Conservation (phyloP, 352 stramenopile species). For the Phytophthora podocarpi region DNA sequence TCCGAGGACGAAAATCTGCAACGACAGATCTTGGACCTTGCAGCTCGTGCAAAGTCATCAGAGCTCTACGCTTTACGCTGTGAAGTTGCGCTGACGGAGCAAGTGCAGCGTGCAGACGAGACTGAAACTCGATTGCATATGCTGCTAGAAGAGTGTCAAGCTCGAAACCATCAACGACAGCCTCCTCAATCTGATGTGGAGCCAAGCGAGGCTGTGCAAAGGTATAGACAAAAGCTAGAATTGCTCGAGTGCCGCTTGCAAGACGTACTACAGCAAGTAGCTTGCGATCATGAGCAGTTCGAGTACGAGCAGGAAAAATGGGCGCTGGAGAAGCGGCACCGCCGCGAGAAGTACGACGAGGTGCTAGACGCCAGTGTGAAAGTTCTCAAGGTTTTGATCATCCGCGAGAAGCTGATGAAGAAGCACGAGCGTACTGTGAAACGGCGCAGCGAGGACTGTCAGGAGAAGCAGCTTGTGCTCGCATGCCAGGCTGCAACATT, state of each 20-base stretch:
- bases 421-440: constrained; percentile 45
- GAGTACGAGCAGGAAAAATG: constrained; percentile 67
- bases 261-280: constrained; percentile 60
- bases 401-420: constrained; percentile 71
- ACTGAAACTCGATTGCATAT: constrained; percentile 44
- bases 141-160: constrained; percentile 45
- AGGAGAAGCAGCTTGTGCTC: constrained; percentile 27
- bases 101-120: constrained; percentile 29
- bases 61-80: constrained; percentile 48
- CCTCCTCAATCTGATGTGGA: background rate
- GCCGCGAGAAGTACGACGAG: constrained; percentile 58
- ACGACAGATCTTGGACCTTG: constrained; percentile 32
- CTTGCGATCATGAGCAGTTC: constrained; percentile 69
- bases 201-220: constrained; percentile 16
- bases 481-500: constrained; percentile 14
- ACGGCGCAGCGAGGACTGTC: constrained; percentile 13
- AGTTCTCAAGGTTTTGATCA: constrained; percentile 67
- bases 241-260: constrained; percentile 51
- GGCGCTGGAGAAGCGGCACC: constrained; percentile 54
- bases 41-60: constrained; percentile 40
- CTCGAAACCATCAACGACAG: background rate
- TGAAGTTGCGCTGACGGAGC: constrained; percentile 41
- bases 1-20: constrained; percentile 12
- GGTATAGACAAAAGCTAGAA: constrained; percentile 55
- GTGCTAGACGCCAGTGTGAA: constrained; percentile 66